A percentile compares a stretch with the other conserved stretches of the same genome.
Evolutionary conservation across 495 filamentous ascomycete species (phyloP).

Genomic region (Cercophora newfieldiana): DNA sequence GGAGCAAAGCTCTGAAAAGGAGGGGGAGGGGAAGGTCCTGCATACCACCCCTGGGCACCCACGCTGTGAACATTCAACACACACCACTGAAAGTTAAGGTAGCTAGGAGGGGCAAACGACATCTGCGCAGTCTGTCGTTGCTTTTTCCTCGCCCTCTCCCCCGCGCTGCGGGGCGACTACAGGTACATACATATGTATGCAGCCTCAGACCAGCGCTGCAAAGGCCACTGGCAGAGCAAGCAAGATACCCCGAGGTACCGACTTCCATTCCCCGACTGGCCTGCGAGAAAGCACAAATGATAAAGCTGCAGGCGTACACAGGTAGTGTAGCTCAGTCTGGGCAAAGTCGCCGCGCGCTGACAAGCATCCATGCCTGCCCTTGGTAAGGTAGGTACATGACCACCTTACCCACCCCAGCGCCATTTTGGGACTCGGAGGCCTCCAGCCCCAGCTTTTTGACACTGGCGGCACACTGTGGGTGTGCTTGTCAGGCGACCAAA

Average conservation of each 20-base stretch:
- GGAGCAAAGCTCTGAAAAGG: slow-evolving; percentile 6
- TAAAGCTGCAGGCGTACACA: slow-evolving; percentile 8
- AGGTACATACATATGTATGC: too few relatives aligned
- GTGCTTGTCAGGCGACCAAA: background rate
- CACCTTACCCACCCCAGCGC: background rate
- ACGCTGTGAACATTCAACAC: background rate
- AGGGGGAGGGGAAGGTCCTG: slow-evolving; percentile 9
- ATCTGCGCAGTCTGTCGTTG: background rate
- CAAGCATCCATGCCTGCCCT: too few relatives aligned
- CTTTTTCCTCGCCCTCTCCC: background rate
- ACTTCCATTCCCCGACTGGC: too few relatives aligned
- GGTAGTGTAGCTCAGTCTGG: too few relatives aligned
- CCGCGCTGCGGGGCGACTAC: slow-evolving; percentile 14
- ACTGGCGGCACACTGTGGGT: background rate
- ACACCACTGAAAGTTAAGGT: background rate
- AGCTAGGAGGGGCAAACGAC: background rate
- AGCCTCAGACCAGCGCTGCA: too few relatives aligned
- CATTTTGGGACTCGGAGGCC: slow-evolving; percentile 8
- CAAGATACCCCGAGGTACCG: slow-evolving; percentile 11
- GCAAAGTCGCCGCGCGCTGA: background rate
- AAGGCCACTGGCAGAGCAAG: background rate
- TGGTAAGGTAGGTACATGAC: too few relatives aligned
- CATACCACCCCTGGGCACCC: background rate
- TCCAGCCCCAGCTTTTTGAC: slow-evolving; percentile 1
- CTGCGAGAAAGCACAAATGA: background rate